A percentile compares a stretch with the other conserved stretches of the same genome.
Evolutionary conservation across 352 stramenopile species (phyloP).

Genomic region (Phytophthora chlamydospora): DNA sequence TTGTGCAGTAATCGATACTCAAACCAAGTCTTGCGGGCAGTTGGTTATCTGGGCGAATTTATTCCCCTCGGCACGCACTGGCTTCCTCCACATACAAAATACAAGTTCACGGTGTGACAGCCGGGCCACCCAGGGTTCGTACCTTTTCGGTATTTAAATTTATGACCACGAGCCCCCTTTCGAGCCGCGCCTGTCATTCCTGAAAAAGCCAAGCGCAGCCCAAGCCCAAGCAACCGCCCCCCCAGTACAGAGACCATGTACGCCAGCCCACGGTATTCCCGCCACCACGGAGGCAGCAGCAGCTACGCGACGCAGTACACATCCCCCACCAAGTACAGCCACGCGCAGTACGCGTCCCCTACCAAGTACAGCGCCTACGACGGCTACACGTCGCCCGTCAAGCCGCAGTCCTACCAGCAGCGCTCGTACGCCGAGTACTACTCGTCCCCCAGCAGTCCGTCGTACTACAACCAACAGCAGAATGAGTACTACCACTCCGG

Average conservation of each 20-base stretch:
- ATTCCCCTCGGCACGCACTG: slow-evolving; percentile 23
- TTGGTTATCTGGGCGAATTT: slow-evolving; percentile 33
- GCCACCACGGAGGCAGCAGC: slow-evolving; percentile 33
- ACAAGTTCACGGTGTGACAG: not conserved
- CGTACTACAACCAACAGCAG: slow-evolving; percentile 62
- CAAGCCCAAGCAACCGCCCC: slow-evolving; percentile 22
- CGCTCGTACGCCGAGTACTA: slow-evolving; percentile 53
- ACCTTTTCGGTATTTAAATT: slow-evolving; percentile 18
- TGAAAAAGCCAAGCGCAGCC: slow-evolving; percentile 36
- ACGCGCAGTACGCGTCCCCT: slow-evolving; percentile 33
- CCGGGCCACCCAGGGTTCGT: not conserved
- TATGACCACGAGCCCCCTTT: not conserved
- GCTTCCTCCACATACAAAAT: slow-evolving; percentile 24
- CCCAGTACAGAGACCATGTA: slow-evolving; percentile 31
- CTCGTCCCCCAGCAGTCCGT: slow-evolving; percentile 37
- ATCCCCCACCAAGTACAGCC: slow-evolving; percentile 34
- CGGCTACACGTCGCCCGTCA: slow-evolving; percentile 46
- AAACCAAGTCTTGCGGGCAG: slow-evolving; percentile 6
- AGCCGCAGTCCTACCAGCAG: slow-evolving; percentile 32
- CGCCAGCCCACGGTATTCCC: slow-evolving; percentile 45
- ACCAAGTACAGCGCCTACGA: slow-evolving; percentile 39
- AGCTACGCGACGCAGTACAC: slow-evolving; percentile 34
- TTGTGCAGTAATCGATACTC: slow-evolving; percentile 12
- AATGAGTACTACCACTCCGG: slow-evolving; percentile 76
- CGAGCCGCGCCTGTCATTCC: slow-evolving; percentile 34